Base-by-base conservation (phyloP, 352 stramenopile genomes). In the Phytopythium sindhum region DNA sequence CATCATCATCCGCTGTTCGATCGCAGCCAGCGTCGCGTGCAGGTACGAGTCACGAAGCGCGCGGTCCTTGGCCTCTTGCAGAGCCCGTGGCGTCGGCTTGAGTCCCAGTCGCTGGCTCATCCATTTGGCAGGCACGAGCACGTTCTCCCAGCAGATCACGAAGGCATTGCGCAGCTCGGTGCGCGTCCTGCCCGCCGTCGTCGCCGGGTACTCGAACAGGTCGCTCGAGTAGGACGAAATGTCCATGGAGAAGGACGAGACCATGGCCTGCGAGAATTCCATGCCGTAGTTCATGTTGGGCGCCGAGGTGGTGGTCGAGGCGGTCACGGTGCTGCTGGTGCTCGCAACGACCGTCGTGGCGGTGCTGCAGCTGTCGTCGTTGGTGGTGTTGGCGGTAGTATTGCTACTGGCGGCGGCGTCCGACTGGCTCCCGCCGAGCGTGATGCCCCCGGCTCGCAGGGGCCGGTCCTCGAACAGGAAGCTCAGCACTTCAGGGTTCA, bases 111-210 rank as follows among this genome's bases (percentile, higher is more conserved):
- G 67, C 48, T 88, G 74, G 59, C 72, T 72, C 73, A 90, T 78
- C 79, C 81, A 90, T 67, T 86, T 84, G 51, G 75, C 68, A 2
- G 81, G 81, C 19, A 84, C 58, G 24, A 90, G 67, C 12, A 88
- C 79, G 63, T 90, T 86, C 63, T 90, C 81, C 78, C 80, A 90
- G 68, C 77, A 86, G 56, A 90, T 28, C 42, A 90, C 77, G 53
- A 81, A 84, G 14, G 81, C 81, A 53, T 90, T 90, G 35, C 67
- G 69, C 10, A 88, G 65, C 21, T 66, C 48, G 9, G 53, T 53
- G 7, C 7, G 51, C 14, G 69, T 26, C 44, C 65, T 67, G 23
- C 72, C 71, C 35, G 54, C 54, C 59, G 33, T 52, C 8, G 66
- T 70, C 5, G 66, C 70, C 9, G 75, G 75, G 51, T 86, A 84